Evolutionary conservation across 2,329 filamentous ascomycete species (phyloP).

Genomic region (Nigrospora sphaerica): DNA sequence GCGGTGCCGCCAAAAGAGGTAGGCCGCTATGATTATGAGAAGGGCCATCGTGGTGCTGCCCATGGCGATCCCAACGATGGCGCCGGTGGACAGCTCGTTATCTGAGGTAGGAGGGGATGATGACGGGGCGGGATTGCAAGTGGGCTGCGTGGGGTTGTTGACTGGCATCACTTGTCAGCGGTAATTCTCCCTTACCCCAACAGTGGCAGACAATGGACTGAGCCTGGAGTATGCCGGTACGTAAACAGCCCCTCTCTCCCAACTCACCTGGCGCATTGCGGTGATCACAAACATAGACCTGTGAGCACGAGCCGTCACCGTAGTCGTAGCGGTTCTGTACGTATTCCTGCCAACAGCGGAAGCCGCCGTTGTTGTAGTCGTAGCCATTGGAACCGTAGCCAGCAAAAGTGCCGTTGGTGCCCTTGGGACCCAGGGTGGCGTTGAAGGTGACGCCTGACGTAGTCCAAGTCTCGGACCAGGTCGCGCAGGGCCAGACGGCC

Average conservation of each 20-base stretch:
- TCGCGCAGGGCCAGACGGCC: constrained; percentile 15
- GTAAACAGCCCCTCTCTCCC: neutral
- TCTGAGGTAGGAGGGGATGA: neutral
- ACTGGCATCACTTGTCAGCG: neutral
- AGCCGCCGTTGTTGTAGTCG: constrained; percentile 8
- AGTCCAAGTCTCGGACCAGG: constrained; percentile 16
- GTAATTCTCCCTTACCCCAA: neutral
- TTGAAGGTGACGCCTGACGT: constrained; percentile 15
- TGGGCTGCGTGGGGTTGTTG: neutral
- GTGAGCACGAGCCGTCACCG: constrained; percentile 12
- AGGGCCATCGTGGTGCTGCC: neutral
- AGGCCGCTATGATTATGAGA: neutral
- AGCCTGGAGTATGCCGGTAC: no score
- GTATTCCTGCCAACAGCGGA: constrained; percentile 17
- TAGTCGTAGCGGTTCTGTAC: constrained; percentile 11
- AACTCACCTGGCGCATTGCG: constrained; percentile 13
- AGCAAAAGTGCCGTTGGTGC: constrained; percentile 14
- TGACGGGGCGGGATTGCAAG: neutral
- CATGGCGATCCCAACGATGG: constrained; percentile 4
- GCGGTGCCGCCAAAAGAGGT: neutral
- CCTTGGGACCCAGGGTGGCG: constrained; percentile 17
- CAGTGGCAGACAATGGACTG: neutral
- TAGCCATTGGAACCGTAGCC: constrained; percentile 20
- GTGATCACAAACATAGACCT: constrained; percentile 21
- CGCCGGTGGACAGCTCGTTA: neutral